These are phyloP conservation scores for Calocera viscosa DNA, from an alignment of 768 basidiomycete genomes.

Conservation along the genomic window DNA sequence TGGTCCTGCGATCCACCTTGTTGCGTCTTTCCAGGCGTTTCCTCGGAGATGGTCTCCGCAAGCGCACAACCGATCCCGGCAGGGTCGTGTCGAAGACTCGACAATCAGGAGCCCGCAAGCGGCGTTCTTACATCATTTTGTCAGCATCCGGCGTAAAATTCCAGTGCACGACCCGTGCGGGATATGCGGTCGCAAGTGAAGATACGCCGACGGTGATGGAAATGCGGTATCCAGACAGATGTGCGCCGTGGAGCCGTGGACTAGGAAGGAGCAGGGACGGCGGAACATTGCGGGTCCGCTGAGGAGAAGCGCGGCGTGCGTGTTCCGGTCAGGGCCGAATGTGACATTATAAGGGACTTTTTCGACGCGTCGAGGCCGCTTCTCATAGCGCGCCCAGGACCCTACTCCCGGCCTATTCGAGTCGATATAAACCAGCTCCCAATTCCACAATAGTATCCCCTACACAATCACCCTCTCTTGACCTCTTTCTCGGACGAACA, in stretches of 20 bases:
- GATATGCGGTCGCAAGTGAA: too few species aligned
- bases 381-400: neutral
- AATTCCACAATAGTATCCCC: neutral
- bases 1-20: neutral
- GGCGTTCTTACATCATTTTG: too few species aligned
- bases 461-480: too few species aligned
- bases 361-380: neutral
- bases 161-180: too few species aligned
- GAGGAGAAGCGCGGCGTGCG: neutral
- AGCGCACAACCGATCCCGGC: neutral
- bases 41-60: neutral
- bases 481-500: neutral
- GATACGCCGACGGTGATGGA: too few species aligned
- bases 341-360: neutral
- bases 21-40: neutral
- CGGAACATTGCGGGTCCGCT: neutral
- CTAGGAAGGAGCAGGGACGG: neutral
- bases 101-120: too few species aligned
- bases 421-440: neutral
- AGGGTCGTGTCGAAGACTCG: too few species aligned
- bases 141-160: too few species aligned
- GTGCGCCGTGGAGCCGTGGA: too few species aligned
- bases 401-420: neutral
- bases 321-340: neutral
- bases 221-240: too few species aligned